Percentiles rank a stretch among this genome's conserved stretches.
These are phyloP conservation scores for Mycena vulgaris DNA, from an alignment of 768 basidiomycete species.

Conservation along the genomic window DNA sequence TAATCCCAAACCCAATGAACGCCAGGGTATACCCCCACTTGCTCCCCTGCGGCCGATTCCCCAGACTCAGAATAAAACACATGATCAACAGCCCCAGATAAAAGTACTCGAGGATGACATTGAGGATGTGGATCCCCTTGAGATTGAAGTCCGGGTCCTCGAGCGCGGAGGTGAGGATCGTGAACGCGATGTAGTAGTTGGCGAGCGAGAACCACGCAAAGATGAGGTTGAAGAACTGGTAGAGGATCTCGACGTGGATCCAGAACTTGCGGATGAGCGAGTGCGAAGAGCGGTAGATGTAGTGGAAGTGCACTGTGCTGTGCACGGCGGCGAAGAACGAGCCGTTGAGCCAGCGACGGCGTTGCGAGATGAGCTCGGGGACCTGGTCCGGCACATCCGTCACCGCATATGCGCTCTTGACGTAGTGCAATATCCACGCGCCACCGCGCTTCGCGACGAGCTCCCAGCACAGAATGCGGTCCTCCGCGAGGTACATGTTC, in stretches of 20 bases:
- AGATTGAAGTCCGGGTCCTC: constrained; percentile 74
- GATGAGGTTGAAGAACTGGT: constrained; percentile 91
- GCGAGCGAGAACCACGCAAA: constrained; percentile 95
- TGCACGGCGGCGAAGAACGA: constrained; percentile 99
- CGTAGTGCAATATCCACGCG: constrained; percentile 95
- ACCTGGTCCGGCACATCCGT: constrained; percentile 96
- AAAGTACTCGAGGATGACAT: constrained; percentile 86
- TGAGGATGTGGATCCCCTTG: constrained; percentile 77
- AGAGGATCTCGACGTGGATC: constrained; percentile 95
- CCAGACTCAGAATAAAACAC: constrained; percentile 90
- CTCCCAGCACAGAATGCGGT: constrained; percentile 97
- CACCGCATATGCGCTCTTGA: constrained; percentile 93
- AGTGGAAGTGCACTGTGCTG: constrained; percentile 92
- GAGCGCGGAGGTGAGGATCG: constrained; percentile 81
- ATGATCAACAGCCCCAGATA: constrained; percentile 90
- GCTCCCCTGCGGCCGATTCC: constrained; percentile 93
- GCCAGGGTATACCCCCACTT: constrained; percentile 90
- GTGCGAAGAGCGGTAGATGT: constrained; percentile 94
- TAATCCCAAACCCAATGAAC: constrained; percentile 88
- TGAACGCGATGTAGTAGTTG: constrained; percentile 93
- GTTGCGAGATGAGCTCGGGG: constrained; percentile 94
- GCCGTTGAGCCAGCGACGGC: constrained; percentile 97
- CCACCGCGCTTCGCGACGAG: constrained; percentile 94
- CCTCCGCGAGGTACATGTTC: constrained; percentile 97
- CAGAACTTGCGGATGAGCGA: constrained; percentile 88